Percentiles rank a stretch among this genome's conserved stretches.
phyloP scores from a whole-genome alignment of 202 grass and related monocot species.

The Zoysia matrella region DNA sequence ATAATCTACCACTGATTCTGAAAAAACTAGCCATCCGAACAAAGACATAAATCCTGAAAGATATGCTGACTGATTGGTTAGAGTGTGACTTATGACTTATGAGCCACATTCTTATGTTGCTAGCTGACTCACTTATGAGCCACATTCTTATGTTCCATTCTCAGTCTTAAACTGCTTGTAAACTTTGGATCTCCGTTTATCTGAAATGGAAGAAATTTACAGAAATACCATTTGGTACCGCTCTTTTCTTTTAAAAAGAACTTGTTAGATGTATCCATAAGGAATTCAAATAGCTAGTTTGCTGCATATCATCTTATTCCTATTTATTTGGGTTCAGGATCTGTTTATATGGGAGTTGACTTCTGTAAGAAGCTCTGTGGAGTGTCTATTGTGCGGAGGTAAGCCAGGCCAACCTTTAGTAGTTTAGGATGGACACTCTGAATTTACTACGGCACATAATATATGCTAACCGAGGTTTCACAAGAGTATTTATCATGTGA shows the following conservation, averaged over 20 bases:
- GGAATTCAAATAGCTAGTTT: slow-evolving; percentile 9
- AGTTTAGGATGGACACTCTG: neutral
- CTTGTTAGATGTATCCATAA: slow-evolving; percentile 28
- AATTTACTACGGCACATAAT: neutral
- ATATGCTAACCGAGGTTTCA: slow-evolving; percentile 9
- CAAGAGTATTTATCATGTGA: neutral
- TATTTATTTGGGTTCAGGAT: slow-evolving; percentile 57
- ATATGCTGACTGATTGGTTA: too few relatives aligned
- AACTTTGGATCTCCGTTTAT: too few relatives aligned
- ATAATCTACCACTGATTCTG: too few relatives aligned
- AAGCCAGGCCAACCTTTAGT: slow-evolving; percentile 7
- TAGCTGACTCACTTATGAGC: too few relatives aligned
- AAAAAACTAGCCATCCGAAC: too few relatives aligned
- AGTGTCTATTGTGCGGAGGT: slow-evolving; percentile 89
- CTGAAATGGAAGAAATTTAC: too few relatives aligned
- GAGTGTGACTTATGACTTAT: too few relatives aligned
- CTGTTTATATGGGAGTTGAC: slow-evolving; percentile 84
- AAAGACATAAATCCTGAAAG: too few relatives aligned
- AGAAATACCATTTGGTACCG: too few relatives aligned
- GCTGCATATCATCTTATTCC: slow-evolving; percentile 26
- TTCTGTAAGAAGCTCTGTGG: slow-evolving; percentile 61
- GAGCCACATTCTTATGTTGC: too few relatives aligned
- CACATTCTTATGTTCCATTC: too few relatives aligned
- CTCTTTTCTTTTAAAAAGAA: neutral
- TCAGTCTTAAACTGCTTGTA: too few relatives aligned